phyloP scores from a whole-genome alignment of 768 basidiomycete species.

The Termitomyces bulborhizus region DNA sequence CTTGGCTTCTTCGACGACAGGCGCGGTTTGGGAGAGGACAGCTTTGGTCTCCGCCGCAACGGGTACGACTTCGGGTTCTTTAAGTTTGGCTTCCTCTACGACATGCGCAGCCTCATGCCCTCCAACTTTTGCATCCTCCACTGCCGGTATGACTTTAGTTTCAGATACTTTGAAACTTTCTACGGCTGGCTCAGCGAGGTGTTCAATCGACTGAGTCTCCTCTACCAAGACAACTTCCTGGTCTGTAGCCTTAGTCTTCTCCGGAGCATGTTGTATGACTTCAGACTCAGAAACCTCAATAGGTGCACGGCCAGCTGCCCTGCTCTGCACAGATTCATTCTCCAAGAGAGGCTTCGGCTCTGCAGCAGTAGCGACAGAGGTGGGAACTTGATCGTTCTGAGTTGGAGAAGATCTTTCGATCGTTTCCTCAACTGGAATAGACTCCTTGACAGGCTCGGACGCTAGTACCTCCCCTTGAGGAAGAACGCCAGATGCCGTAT shows the following conservation, averaged over 20 bases:
- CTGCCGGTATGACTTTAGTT: neutral
- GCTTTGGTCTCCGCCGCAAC: neutral
- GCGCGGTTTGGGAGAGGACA: neutral
- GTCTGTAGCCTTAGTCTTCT: neutral
- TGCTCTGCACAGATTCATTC: neutral
- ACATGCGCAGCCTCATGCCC: neutral
- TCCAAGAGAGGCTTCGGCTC: neutral
- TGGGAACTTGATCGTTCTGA: neutral
- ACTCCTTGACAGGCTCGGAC: neutral
- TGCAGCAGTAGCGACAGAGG: neutral
- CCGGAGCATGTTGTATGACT: neutral
- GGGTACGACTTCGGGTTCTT: neutral
- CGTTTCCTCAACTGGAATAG: neutral
- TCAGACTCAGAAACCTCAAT: constrained; percentile 3
- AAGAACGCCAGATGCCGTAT: neutral
- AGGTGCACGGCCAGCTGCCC: neutral
- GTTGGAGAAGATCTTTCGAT: neutral
- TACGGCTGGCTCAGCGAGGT: neutral
- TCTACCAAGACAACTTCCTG: neutral
- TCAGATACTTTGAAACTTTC: neutral
- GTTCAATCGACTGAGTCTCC: constrained; percentile 3
- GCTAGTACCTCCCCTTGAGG: neutral
- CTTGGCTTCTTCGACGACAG: neutral
- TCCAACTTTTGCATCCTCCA: neutral
- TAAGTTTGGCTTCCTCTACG: neutral